Percentiles rank a stretch among this genome's conserved stretches.
Conservation (phyloP, 2,329 filamentous ascomycete genomes). For the Ophiostoma ips region DNA sequence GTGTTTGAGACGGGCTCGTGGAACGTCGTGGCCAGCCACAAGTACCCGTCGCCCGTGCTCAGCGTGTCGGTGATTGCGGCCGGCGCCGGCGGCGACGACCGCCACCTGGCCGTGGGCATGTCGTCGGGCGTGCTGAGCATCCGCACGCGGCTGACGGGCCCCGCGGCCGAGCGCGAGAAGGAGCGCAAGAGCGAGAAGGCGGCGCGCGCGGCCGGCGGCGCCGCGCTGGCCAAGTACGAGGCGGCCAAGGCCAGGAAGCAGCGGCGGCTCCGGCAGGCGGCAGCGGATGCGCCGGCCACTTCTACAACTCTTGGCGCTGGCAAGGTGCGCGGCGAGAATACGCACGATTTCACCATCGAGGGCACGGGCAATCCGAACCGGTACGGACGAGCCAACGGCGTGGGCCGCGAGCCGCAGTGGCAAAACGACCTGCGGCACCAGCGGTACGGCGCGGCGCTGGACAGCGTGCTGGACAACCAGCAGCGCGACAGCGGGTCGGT, state of each 20-base stretch:
- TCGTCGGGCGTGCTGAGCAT: slow-evolving; percentile 65
- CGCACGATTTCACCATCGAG: slow-evolving; percentile 72
- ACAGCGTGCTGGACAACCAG: slow-evolving; percentile 52
- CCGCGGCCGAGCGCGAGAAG: slow-evolving; percentile 9
- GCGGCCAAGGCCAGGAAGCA: slow-evolving; percentile 57
- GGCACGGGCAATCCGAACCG: slow-evolving; percentile 29
- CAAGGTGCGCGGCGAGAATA: slow-evolving; percentile 56
- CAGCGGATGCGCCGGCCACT: slow-evolving; percentile 52
- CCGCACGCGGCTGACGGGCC: slow-evolving; percentile 14
- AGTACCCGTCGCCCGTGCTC: slow-evolving; percentile 85
- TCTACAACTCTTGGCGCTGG: slow-evolving; percentile 27
- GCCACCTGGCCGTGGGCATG: slow-evolving; percentile 90
- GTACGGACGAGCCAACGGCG: slow-evolving; percentile 29
- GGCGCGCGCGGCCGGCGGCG: slow-evolving; percentile 60
- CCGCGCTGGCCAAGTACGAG: slow-evolving; percentile 67
- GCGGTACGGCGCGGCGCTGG: slow-evolving; percentile 63
- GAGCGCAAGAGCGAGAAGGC: slow-evolving; percentile 44
- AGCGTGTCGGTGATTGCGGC: slow-evolving; percentile 63
- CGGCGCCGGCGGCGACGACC: slow-evolving; percentile 60
- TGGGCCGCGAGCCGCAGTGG: slow-evolving; percentile 50
- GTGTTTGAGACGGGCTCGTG: slow-evolving; percentile 87
- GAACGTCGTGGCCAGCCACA: slow-evolving; percentile 91
- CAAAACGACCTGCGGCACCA: slow-evolving; percentile 69
- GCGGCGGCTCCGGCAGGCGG: slow-evolving; percentile 29
- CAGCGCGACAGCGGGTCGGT: slow-evolving; percentile 42